These are phyloP conservation scores for Linnemannia schmuckeri DNA, from an alignment of 192 early-diverging fungal species.

Conservation along the genomic window DNA sequence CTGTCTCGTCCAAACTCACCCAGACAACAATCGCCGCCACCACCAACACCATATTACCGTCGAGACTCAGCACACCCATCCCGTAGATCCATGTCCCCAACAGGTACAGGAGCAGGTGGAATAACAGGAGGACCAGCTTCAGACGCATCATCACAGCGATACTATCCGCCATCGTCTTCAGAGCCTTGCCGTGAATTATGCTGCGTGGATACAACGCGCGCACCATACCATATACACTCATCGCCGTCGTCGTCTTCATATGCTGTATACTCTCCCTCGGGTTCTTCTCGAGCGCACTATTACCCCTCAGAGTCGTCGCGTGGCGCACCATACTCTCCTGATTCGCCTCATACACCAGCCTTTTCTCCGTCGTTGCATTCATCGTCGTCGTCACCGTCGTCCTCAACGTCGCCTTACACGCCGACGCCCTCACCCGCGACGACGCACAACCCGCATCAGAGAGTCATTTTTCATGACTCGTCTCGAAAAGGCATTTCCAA, in stretches of 20 bases:
- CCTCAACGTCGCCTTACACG: neutral
- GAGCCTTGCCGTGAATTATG: neutral
- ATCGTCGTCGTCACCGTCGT: neutral
- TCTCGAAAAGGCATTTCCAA: neutral
- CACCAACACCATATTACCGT: neutral
- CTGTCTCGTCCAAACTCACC: neutral
- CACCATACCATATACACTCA: neutral
- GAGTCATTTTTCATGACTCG: neutral
- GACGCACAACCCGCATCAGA: neutral
- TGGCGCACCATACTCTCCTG: neutral
- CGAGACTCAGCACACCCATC: neutral
- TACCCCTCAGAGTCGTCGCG: neutral
- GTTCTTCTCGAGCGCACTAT: neutral
- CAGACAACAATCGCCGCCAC: neutral
- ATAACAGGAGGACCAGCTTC: no score
- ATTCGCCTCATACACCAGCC: neutral
- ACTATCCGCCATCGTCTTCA: neutral
- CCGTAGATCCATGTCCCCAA: neutral
- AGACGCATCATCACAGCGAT: neutral
- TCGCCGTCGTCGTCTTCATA: neutral
- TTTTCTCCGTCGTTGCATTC: neutral
- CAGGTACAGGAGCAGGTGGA: neutral
- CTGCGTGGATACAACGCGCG: neutral
- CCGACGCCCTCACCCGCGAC: neutral
- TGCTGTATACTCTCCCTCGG: neutral